These are phyloP conservation scores for Solanum hybrid DNA, from an alignment of 305 asterid species.

Conservation along the genomic window DNA sequence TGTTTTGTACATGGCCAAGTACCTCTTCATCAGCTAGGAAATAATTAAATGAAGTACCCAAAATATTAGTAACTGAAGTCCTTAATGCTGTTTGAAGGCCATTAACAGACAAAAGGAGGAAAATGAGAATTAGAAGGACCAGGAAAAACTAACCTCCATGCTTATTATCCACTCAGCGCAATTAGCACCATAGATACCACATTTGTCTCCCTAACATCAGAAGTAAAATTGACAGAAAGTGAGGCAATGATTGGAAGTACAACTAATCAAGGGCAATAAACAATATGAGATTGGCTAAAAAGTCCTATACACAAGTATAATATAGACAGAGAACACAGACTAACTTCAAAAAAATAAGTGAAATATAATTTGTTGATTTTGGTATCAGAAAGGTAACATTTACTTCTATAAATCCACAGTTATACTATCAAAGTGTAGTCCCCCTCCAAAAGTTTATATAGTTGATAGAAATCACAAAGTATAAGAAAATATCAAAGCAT, in stretches of 20 bases:
- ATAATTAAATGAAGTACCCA: background rate
- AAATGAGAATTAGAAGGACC: constrained; percentile 4
- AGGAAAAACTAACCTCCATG: constrained; percentile 59
- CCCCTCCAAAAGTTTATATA: background rate
- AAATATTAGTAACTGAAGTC: background rate
- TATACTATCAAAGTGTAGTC: background rate
- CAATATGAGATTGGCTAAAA: background rate
- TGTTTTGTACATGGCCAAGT: background rate
- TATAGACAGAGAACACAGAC: background rate
- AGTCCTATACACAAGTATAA: background rate
- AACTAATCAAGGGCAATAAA: background rate
- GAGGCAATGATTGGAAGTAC: constrained; percentile 3
- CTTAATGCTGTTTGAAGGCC: background rate
- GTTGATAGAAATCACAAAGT: background rate
- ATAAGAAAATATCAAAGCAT: background rate
- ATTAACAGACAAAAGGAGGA: constrained; percentile 6
- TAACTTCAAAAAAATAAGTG: background rate
- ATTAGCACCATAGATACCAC: constrained; percentile 95
- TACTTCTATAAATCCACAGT: background rate
- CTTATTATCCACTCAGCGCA: constrained; percentile 89
- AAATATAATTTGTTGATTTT: background rate
- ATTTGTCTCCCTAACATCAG: constrained; percentile 65
- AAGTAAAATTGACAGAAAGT: constrained; percentile 13
- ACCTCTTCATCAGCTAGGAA: background rate
- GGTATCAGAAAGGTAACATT: background rate